Base-by-base conservation (phyloP, 208 protist genomes). In the Histomonas meleagridis region DNA sequence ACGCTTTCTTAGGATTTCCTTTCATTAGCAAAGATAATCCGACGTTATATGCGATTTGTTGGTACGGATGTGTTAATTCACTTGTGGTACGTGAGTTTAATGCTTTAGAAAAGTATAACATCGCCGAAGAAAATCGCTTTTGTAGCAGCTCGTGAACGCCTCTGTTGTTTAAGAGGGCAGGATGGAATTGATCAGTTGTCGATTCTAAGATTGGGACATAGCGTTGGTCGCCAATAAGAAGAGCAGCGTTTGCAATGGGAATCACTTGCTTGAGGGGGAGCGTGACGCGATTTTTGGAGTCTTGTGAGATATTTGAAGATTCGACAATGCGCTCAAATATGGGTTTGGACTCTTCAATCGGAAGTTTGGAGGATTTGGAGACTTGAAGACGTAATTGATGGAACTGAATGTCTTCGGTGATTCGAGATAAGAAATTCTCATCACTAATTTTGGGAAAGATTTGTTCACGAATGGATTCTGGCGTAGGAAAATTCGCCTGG, bases 61-160 rank as follows among this genome's bases (percentile, higher is more conserved):
- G 76, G 38, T 55, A 86, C 18, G 76, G 76, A 55, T 86, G 55
- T 51, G 55, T 43, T 18, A 86, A 3, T 18, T 32, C 40, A 46
- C 55, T 86, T 18, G 51, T 86, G 32, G 23, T 40, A 0, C 76
- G 43, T 2, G 76, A 51, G 28, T 86, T 43, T 38, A 86, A 38
- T 12, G 76, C 43, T 43, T 86, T 86, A 16, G 76, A 51, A 38
- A 86, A 86, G 76, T 86, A 46, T 4, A 86, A 46, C 9, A 86
- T 18, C 9, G 76, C 76, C 4, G 76, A 86, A 38, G 76, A 86
- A 86, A 55, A 86, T 32, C 76, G 38, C 3, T 86, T 86, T n/a
- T 86, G 76, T 55, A 86, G 23, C n/a, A 86, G 46, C 26, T 86
- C 76, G 46, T 51, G 55, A 55, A 86, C 55, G n/a, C 76, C 76